Conservation (phyloP, 495 filamentous ascomycete genomes). For the Aspergillus bertholletiae region DNA sequence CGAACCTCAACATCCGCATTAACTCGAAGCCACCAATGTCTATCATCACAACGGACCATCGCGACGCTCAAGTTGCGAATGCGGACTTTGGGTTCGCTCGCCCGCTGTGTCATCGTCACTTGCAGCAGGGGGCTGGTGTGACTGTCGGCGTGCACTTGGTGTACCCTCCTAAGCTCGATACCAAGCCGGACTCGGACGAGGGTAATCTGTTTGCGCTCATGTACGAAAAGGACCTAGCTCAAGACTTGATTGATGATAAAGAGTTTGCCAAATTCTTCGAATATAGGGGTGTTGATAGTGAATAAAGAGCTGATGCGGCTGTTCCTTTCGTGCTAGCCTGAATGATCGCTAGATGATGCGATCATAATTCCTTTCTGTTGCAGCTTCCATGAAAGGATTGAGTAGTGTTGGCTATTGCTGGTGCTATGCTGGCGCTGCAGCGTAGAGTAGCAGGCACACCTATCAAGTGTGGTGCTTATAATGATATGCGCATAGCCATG, state of each 20-base stretch:
- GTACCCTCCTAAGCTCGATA: conserved; percentile 22
- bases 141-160: conserved; percentile 13
- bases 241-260: conserved; percentile 30
- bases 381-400: too few relatives aligned
- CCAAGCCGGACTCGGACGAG: conserved; percentile 26
- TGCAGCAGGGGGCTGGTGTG: conserved; percentile 3
- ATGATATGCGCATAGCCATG: too few relatives aligned
- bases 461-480: too few relatives aligned
- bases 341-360: too few relatives aligned
- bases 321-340: too few relatives aligned
- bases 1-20: conserved; percentile 14
- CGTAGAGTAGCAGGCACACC: too few relatives aligned
- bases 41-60: conserved; percentile 19
- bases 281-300: conserved; percentile 30
- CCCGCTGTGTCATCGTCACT: conserved; percentile 11
- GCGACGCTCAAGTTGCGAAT: conserved; percentile 10
- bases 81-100: conserved; percentile 21
- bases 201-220: conserved; percentile 27
- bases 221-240: conserved; percentile 31
- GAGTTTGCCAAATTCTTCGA: conserved; percentile 37
- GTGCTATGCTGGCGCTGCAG: too few relatives aligned
- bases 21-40: conserved; percentile 17
- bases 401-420: too few relatives aligned
- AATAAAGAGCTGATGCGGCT: too few relatives aligned
- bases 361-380: too few relatives aligned